Base-by-base conservation (phyloP, 192 early-diverging fungal species). In the Chytriomyces sp. region DNA sequence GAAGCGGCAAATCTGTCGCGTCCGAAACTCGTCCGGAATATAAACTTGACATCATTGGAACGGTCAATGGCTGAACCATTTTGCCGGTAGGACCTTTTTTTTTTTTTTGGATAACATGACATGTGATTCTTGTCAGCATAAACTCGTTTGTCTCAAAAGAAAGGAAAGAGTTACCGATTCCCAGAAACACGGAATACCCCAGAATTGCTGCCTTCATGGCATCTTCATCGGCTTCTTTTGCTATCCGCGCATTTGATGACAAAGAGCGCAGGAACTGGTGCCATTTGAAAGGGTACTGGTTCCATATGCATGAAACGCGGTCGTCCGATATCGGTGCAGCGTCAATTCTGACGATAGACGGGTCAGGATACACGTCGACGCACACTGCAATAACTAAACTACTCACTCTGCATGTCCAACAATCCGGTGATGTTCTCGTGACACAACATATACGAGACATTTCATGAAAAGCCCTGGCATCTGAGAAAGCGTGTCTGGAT, bases 391-490 rank as follows among this genome's bases (percentile, higher is more conserved):
- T 23, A 26, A 64, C 26, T 1, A 64, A 64, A 64, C 16, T 23
- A 6, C 16, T 64, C 7, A 16, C 63, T 26, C n/a, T 23, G 16
- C 3, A 59, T n/a, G 20, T 3, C 69, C 69, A 50, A 50, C 23
- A 24, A 70, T 28, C 49, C 26, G n/a, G 5, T 75, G 46, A 7
- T n/a, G 11, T 9, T 80, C 70, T 62, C 75, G 70, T 28, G 61
- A 67, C 61, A 83, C 26, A n/a, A 77, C 23, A 73, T 79, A 86
- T 11, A 82, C 70, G 18, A 86, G 76, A 10, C 67, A 63, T 50
- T 82, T 75, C 9, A 79, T 57, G 46, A 86, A 82, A 5, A 76
- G 50, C 43, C 18, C 45, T 5, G 80, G 82, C 23, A 86, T 48
- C 28, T 24, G 76, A 28, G 63, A 18, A 5, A 81, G 26, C 20